A percentile compares a stretch with the other conserved stretches of the same genome.
phyloP scores from a whole-genome alignment of 23 red algal species.

The Gracilariopsis chorda region DNA sequence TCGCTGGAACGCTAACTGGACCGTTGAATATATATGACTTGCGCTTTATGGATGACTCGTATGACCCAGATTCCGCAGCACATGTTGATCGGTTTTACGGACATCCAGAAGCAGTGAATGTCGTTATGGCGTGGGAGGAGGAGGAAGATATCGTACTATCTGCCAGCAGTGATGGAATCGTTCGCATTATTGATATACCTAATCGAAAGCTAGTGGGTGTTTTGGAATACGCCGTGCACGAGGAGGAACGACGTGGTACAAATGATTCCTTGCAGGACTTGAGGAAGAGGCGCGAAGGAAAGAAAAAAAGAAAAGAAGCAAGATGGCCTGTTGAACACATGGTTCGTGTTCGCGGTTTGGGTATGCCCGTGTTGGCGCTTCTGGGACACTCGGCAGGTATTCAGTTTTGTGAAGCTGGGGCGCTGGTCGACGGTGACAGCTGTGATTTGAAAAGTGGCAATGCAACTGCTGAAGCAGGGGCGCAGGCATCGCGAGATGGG shows the following conservation, averaged over 20 bases:
- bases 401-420: conserved; percentile 15
- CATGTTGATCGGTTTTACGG: conserved; percentile 58
- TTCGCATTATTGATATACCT: conserved; percentile 34
- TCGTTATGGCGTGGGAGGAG: background rate
- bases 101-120: conserved; percentile 54
- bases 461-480: background rate
- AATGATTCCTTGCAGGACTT: background rate
- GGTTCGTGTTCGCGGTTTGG: conserved; percentile 3
- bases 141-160: conserved; percentile 15
- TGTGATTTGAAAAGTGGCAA: background rate
- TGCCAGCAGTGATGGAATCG: conserved; percentile 46
- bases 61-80: conserved; percentile 1
- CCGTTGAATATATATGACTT: conserved; percentile 47
- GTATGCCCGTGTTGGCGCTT: conserved; percentile 15
- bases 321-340: conserved; percentile 63
- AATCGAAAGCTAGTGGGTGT: conserved; percentile 31
- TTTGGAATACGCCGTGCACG: conserved; percentile 15
- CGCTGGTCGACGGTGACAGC: background rate
- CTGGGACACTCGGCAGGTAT: conserved; percentile 6
- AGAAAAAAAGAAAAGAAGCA: background rate
- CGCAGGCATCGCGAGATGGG: background rate
- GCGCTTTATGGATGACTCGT: conserved; percentile 41
- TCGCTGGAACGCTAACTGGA: conserved; percentile 33
- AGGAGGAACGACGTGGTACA: background rate
- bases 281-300: conserved; percentile 1